Percentiles rank a stretch among this genome's conserved stretches.
These are phyloP conservation scores for Coniochaeta sp. DNA, from an alignment of 2,329 filamentous ascomycete species.

Conservation along the genomic window DNA sequence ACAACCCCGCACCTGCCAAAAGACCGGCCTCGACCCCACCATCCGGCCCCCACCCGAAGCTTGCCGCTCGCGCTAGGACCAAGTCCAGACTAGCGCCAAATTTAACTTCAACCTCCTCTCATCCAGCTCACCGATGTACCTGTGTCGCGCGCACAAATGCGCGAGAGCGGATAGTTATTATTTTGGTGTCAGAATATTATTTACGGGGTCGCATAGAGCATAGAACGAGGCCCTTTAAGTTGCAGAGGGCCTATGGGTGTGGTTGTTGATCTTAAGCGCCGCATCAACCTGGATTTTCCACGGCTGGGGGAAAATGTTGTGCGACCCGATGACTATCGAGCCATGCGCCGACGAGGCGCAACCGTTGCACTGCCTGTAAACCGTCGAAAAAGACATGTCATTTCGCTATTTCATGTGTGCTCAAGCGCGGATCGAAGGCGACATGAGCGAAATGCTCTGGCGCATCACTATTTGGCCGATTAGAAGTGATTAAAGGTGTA, in stretches of 20 bases:
- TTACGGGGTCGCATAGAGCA: neutral
- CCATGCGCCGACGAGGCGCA: neutral
- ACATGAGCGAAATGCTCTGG: neutral
- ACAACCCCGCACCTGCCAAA: neutral
- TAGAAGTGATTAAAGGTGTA: neutral
- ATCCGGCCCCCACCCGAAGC: neutral
- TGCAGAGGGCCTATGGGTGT: neutral
- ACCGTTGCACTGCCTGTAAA: neutral
- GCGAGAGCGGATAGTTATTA: neutral
- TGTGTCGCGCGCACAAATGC: neutral
- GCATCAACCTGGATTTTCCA: neutral
- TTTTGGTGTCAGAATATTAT: neutral
- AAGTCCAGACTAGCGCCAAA: conserved; percentile 7
- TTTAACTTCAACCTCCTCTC: conserved; percentile 9
- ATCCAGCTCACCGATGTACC: neutral
- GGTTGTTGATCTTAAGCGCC: neutral
- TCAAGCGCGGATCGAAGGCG: neutral
- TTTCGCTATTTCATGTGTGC: neutral
- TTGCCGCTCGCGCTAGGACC: conserved; percentile 2
- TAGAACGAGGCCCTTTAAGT: neutral
- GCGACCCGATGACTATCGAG: neutral
- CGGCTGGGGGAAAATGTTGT: neutral
- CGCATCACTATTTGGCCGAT: neutral
- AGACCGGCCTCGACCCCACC: neutral
- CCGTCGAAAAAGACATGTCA: neutral